phyloP scores from a whole-genome alignment of 306 rosid species.

The Phaseolus lunatus region DNA sequence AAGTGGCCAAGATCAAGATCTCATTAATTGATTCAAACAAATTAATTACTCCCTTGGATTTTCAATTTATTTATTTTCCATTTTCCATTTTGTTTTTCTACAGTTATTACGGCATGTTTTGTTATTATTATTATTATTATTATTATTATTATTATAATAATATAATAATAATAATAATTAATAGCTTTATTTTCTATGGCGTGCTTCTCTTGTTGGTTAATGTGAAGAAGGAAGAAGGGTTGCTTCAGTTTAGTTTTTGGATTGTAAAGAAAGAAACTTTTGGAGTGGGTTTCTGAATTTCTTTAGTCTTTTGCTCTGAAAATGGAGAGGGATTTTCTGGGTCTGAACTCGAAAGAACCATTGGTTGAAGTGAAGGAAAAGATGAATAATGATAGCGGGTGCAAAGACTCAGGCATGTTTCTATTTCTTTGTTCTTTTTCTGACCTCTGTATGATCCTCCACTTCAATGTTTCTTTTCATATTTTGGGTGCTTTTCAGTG shows the following conservation, averaged over 20 bases:
- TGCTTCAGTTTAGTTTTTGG: constrained; percentile 28
- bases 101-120: not conserved
- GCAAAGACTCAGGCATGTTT: constrained; percentile 61
- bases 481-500: constrained; percentile 18
- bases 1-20: constrained; percentile 47
- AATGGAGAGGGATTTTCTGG: constrained; percentile 93
- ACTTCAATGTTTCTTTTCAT: not conserved
- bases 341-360: constrained; percentile 63
- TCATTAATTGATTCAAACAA: constrained; percentile 25
- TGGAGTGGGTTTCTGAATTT: constrained; percentile 33
- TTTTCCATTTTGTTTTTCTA: constrained; percentile 23
- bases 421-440: not conserved
- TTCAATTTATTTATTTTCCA: not conserved
- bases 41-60: not conserved
- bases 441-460: not conserved
- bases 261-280: constrained; percentile 5
- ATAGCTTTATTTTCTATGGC: not conserved
- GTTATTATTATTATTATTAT: too few species aligned
- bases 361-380: constrained; percentile 60
- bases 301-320: constrained; percentile 31
- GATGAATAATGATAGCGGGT: constrained; percentile 48
- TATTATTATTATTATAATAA: too few species aligned
- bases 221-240: constrained; percentile 23
- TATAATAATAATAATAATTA: not conserved
- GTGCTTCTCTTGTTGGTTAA: constrained; percentile 9